Percentiles rank a stretch among this genome's conserved stretches.
Evolutionary conservation across 2,329 filamentous ascomycete species (phyloP).

Genomic region (Aspergillus amoenus): DNA sequence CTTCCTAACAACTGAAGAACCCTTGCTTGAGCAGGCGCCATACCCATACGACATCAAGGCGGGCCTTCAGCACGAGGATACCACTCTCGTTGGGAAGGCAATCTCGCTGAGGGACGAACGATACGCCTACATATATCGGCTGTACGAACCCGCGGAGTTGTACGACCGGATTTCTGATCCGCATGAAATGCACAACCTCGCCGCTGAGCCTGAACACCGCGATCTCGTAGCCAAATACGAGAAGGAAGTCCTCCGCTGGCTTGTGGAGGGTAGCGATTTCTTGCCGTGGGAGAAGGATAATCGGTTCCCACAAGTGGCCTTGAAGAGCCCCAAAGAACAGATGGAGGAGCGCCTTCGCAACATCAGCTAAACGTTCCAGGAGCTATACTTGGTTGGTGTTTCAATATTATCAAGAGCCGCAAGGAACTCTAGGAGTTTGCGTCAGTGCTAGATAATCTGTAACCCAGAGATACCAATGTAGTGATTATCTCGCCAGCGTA

Average conservation of each 20-base stretch:
- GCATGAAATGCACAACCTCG: constrained; percentile 12
- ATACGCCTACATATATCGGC: constrained; percentile 47
- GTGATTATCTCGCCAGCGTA: too few relatives aligned
- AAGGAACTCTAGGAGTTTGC: too few relatives aligned
- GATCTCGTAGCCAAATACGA: constrained; percentile 21
- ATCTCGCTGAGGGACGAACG: constrained; percentile 25
- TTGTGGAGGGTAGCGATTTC: constrained; percentile 36
- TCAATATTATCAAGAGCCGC: too few relatives aligned
- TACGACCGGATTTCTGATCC: constrained; percentile 42
- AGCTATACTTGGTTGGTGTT: too few relatives aligned
- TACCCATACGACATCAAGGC: constrained; percentile 51
- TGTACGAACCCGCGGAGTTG: constrained; percentile 49
- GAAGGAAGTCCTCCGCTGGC: constrained; percentile 40
- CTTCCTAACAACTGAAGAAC: constrained; percentile 47
- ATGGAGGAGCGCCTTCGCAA: constrained; percentile 6
- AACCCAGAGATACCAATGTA: too few relatives aligned
- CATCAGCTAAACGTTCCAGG: too few relatives aligned
- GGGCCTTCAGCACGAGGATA: constrained; percentile 48
- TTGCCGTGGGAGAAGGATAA: constrained; percentile 38
- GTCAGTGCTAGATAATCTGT: too few relatives aligned
- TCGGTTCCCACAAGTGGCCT: constrained; percentile 36
- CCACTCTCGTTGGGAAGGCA: constrained; percentile 45
- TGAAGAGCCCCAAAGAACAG: constrained; percentile 29
- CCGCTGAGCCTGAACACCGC: constrained; percentile 28
- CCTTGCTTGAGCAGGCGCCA: constrained; percentile 44